phyloP scores from a whole-genome alignment of 2,329 filamentous ascomycete species.

The Pseudocercospora fijiensis region DNA sequence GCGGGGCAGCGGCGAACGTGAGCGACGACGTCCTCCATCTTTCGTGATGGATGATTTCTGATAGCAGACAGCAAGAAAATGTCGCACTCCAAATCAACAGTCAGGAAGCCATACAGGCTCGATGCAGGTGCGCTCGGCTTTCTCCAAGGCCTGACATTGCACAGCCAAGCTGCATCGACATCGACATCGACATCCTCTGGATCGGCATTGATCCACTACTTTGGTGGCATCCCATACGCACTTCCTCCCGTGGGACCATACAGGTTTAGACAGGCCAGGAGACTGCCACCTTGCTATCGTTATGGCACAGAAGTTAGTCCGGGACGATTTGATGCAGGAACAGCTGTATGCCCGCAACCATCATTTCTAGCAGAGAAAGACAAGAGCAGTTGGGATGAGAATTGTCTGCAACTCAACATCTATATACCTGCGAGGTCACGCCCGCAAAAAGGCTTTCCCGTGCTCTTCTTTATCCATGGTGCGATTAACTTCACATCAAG shows the following conservation, averaged over 20 bases:
- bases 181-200: conserved; percentile 17
- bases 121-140: conserved; percentile 49
- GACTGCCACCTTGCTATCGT: conserved; percentile 49
- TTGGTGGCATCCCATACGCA: conserved; percentile 58
- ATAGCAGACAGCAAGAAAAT: background rate
- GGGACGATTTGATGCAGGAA: conserved; percentile 45
- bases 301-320: conserved; percentile 54
- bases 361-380: conserved; percentile 29
- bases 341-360: conserved; percentile 54
- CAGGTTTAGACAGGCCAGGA: conserved; percentile 52
- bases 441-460: conserved; percentile 53
- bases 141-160: conserved; percentile 52
- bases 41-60: background rate
- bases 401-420: conserved; percentile 58
- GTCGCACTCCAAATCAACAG: background rate
- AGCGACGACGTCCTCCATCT: background rate
- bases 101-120: conserved; percentile 31
- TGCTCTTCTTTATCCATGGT: conserved; percentile 58
- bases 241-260: conserved; percentile 50
- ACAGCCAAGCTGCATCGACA: conserved; percentile 19
- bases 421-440: conserved; percentile 54
- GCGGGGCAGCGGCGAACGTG: background rate
- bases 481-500: background rate
- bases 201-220: conserved; percentile 49
- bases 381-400: conserved; percentile 47